phyloP scores from a whole-genome alignment of 2,329 filamentous ascomycete species.

The Apiospora marii region DNA sequence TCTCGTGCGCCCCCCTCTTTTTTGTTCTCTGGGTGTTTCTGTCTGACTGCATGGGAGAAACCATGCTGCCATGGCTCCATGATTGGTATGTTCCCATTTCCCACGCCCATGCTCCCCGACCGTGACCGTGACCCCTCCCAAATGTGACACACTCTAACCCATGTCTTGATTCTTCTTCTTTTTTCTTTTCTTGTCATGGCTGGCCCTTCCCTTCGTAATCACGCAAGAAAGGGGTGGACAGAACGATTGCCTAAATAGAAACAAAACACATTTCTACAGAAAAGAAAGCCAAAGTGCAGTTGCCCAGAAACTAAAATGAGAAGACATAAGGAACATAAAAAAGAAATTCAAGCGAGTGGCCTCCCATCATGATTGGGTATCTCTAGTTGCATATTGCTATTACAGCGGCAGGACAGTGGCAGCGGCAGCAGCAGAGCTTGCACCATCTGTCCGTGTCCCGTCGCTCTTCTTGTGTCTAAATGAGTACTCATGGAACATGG shows the following conservation, averaged over 20 bases:
- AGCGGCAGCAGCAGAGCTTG: not conserved
- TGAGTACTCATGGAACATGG: not conserved
- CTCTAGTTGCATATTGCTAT: slow-evolving; percentile 21
- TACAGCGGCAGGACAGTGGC: slow-evolving; percentile 4
- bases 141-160: slow-evolving; percentile 13
- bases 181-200: not conserved
- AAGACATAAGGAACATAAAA: not conserved
- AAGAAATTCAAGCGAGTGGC: slow-evolving; percentile 12
- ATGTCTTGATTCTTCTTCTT: not conserved
- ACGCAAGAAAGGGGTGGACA: not conserved
- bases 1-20: not conserved
- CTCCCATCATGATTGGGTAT: slow-evolving; percentile 21
- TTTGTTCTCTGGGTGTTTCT: not conserved
- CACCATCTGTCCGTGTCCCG: not conserved
- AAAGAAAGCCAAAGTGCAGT: not conserved
- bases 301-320: not conserved
- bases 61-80: not conserved
- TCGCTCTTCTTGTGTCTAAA: slow-evolving; percentile 18
- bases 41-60: not conserved
- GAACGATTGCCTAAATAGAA: not conserved
- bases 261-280: not conserved
- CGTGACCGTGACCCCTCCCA: slow-evolving; percentile 4
- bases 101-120: not conserved
- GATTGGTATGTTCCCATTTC: not conserved
- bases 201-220: not conserved